These are phyloP conservation scores for Blastocystis sp. DNA, from an alignment of 352 stramenopile genomes.

Conservation along the genomic window DNA sequence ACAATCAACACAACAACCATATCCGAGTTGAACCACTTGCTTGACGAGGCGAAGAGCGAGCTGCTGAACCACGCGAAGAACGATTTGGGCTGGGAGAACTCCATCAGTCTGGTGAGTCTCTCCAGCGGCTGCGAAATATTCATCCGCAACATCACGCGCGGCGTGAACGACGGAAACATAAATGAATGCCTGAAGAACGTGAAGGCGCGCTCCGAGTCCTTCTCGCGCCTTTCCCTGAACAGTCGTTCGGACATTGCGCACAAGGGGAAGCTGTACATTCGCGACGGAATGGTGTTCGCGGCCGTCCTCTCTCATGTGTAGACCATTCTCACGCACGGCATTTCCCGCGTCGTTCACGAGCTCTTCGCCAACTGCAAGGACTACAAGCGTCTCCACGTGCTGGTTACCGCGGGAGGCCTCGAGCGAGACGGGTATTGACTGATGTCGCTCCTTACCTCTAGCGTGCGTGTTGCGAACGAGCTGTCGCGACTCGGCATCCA, in stretches of 20 bases:
- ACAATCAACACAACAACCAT: constrained; percentile 19
- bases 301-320: background rate
- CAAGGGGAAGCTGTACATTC: constrained; percentile 54
- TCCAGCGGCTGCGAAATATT: constrained; percentile 51
- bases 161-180: constrained; percentile 49
- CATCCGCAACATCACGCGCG: constrained; percentile 42
- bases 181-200: constrained; percentile 6
- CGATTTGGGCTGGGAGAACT: background rate
- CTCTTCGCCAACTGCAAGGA: constrained; percentile 48
- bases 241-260: constrained; percentile 35
- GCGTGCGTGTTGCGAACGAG: constrained; percentile 54
- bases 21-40: constrained; percentile 5
- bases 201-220: background rate
- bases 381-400: constrained; percentile 55
- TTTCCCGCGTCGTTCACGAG: constrained; percentile 59
- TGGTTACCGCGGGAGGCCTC: constrained; percentile 40
- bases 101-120: constrained; percentile 34
- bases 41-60: constrained; percentile 23
- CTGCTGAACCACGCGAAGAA: constrained; percentile 3
- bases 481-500: constrained; percentile 37
- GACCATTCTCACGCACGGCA: constrained; percentile 69
- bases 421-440: constrained; percentile 52
- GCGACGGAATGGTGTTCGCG: constrained; percentile 32
- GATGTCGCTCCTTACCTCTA: background rate
- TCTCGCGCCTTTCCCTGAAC: constrained; percentile 39